Evolutionary conservation across 2,329 filamentous ascomycete species (phyloP).

Genomic region (Neofusicoccum ribis): DNA sequence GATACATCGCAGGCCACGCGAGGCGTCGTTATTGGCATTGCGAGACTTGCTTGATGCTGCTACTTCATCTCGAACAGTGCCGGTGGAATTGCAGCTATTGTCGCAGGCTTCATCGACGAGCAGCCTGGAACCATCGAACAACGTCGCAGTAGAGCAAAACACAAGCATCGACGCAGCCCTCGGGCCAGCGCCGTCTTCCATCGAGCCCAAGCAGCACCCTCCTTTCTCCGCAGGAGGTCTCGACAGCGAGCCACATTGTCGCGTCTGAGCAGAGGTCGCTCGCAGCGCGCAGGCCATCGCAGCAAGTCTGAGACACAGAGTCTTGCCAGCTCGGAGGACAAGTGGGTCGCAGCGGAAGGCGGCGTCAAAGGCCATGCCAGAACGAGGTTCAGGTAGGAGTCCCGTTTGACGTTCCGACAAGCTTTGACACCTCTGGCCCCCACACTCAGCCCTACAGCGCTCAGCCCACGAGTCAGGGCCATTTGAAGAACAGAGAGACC

Average conservation of each 20-base stretch:
- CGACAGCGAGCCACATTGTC: background rate
- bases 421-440: background rate
- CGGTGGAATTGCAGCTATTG: background rate
- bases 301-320: background rate
- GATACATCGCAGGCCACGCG: no score
- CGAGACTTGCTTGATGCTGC: no score
- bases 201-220: background rate
- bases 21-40: no score
- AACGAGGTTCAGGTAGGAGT: background rate
- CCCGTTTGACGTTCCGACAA: slow-evolving; percentile 1
- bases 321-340: no score
- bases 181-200: no score
- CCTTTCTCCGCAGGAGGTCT: background rate
- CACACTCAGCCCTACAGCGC: slow-evolving; percentile 8
- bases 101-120: background rate
- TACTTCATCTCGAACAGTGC: no score
- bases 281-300: background rate
- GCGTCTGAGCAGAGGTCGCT: no score
- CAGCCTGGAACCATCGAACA: background rate
- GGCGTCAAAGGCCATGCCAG: background rate
- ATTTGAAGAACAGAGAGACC: background rate
- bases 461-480: background rate
- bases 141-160: no score
- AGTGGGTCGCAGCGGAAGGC: background rate
- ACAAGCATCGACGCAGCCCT: background rate